Evolutionary conservation across 2,329 filamentous ascomycete genomes (phyloP).

Genomic region (Dothideomycetidae sp.): DNA sequence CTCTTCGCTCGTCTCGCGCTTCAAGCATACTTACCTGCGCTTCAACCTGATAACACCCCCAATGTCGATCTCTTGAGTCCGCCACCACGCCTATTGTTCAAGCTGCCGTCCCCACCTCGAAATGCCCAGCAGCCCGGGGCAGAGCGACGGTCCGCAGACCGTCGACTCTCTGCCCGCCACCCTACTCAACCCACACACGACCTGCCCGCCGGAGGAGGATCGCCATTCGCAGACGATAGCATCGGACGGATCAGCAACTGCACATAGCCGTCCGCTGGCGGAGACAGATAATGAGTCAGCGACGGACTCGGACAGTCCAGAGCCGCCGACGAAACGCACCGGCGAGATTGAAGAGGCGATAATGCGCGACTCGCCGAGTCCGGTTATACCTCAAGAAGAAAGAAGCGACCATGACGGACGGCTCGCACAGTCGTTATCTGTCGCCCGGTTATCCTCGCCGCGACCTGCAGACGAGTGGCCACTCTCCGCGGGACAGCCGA

Average conservation of each 20-base stretch:
- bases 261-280: conserved; percentile 17
- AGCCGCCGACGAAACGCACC: conserved; percentile 24
- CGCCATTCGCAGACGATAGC: conserved; percentile 19
- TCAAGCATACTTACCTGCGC: background rate
- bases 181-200: conserved; percentile 16
- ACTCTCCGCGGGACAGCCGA: conserved; percentile 15
- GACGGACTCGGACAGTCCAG: conserved; percentile 9
- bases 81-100: background rate
- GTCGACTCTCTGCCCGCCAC: conserved; percentile 7
- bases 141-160: conserved; percentile 10
- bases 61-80: conserved; percentile 4
- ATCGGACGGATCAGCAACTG: conserved; percentile 10
- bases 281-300: conserved; percentile 10
- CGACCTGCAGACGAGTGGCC: conserved; percentile 14
- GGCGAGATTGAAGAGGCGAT: conserved; percentile 27
- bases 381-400: conserved; percentile 17
- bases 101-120: conserved; percentile 3
- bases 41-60: background rate
- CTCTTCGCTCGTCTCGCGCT: background rate
- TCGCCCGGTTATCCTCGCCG: conserved; percentile 16
- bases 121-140: conserved; percentile 7
- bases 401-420: conserved; percentile 18
- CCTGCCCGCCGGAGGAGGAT: conserved; percentile 32
- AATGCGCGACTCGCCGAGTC: conserved; percentile 17
- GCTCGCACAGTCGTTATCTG: conserved; percentile 18